Conservation (phyloP, 208 protist genomes). For the Crithidia acanthocephali region DNA sequence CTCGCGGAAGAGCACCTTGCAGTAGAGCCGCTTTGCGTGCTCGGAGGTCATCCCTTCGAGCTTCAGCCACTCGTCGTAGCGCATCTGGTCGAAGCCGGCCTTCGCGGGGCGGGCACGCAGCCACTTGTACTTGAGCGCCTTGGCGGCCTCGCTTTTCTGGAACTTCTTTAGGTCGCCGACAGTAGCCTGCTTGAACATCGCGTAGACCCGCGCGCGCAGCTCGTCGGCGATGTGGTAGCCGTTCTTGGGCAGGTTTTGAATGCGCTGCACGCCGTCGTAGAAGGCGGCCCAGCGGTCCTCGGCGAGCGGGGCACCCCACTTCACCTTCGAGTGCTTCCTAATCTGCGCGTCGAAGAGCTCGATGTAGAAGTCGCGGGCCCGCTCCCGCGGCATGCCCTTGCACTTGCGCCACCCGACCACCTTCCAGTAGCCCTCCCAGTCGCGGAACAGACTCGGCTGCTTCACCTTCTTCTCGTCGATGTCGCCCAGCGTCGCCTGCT, state of each 20-base stretch:
- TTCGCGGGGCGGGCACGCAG: conserved; percentile 34
- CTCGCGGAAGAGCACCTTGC: conserved; percentile 31
- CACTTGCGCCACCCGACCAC: conserved; percentile 89
- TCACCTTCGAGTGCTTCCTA: conserved; percentile 30
- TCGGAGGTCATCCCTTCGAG: conserved; percentile 75
- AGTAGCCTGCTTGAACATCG: conserved; percentile 86
- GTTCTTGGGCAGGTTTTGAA: conserved; percentile 63
- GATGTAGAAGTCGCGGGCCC: conserved; percentile 90
- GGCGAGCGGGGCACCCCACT: conserved; percentile 26
- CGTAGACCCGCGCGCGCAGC: conserved; percentile 85
- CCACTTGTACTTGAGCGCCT: conserved; percentile 72
- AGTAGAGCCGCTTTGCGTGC: conserved; percentile 86
- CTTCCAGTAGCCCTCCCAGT: conserved; percentile 85
- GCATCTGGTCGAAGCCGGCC: conserved; percentile 37
- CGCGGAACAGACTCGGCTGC: conserved; percentile 39
- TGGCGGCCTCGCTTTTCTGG: conserved; percentile 57
- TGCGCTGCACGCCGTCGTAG: conserved; percentile 51
- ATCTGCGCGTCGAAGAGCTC: conserved; percentile 43
- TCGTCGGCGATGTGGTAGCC: conserved; percentile 72
- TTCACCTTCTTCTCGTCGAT: conserved; percentile 76
- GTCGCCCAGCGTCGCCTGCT: conserved; percentile 87
- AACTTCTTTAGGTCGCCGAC: conserved; percentile 79
- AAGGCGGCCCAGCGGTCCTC: conserved; percentile 55
- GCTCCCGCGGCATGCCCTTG: conserved; percentile 86
- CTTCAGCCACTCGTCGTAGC: conserved; percentile 83